Percentiles rank a stretch among this genome's conserved stretches.
Evolutionary conservation across 2,329 filamentous ascomycete species (phyloP).

Genomic region (Elsinoe fawcettii): DNA sequence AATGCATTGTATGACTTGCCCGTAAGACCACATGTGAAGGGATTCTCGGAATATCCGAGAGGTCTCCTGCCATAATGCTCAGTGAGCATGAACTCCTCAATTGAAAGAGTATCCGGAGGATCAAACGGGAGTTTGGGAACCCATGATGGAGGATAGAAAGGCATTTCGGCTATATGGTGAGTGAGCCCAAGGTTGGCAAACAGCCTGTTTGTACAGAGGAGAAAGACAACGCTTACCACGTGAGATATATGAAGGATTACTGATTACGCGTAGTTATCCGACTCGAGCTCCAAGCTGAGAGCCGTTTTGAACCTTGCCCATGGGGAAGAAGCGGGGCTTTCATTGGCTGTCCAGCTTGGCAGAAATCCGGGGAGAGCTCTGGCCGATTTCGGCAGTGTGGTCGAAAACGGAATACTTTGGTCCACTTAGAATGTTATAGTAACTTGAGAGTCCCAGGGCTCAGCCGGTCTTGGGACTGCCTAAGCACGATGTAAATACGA

Average conservation of each 20-base stretch:
- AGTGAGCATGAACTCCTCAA: slow-evolving; percentile 69
- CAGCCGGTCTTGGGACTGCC: too few species aligned
- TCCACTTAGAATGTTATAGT: background rate
- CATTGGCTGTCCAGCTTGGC: background rate
- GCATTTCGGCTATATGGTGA: slow-evolving; percentile 29
- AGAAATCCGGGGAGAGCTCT: slow-evolving; percentile 7
- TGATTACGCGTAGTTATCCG: background rate
- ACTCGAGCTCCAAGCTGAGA: background rate
- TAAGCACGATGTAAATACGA: too few species aligned
- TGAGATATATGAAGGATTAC: slow-evolving; percentile 1
- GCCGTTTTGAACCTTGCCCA: background rate
- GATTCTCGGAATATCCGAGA: slow-evolving; percentile 55
- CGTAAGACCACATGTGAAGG: slow-evolving; percentile 69
- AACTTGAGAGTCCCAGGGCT: too few species aligned
- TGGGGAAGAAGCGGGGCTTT: slow-evolving; percentile 4
- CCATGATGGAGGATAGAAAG: slow-evolving; percentile 55
- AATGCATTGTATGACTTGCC: slow-evolving; percentile 57
- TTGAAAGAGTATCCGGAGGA: slow-evolving; percentile 64
- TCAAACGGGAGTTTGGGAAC: slow-evolving; percentile 54
- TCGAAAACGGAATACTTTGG: too few species aligned
- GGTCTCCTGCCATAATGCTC: slow-evolving; percentile 62
- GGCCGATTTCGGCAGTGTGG: background rate
- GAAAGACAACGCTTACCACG: background rate
- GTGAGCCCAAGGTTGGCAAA: too few species aligned
- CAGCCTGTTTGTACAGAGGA: background rate